Evolutionary conservation across 202 grass and related monocot genomes (phyloP).

Genomic region (Musa balbisiana): DNA sequence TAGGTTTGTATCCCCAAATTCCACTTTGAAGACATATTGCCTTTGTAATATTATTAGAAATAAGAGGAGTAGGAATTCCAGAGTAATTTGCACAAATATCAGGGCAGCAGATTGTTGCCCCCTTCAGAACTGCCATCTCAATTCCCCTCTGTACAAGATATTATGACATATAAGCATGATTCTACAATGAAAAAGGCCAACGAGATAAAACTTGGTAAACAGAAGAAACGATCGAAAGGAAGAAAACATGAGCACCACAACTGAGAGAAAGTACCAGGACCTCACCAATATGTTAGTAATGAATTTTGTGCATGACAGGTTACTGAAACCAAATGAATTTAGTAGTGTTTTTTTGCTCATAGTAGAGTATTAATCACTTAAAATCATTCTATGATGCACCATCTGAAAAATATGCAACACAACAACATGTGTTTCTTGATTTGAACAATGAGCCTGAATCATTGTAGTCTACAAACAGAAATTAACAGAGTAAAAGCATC

Average conservation of each 20-base stretch:
- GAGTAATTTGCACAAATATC: constrained; percentile 40
- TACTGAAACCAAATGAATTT: no score
- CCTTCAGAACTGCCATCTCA: constrained; percentile 55
- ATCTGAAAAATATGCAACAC: no score
- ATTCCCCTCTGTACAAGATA: constrained; percentile 12
- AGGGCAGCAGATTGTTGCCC: constrained; percentile 42
- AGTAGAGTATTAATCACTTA: no score
- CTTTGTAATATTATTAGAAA: constrained; percentile 37
- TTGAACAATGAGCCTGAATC: no score
- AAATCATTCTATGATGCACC: no score
- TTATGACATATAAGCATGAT: constrained; percentile 1
- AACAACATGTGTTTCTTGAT: no score
- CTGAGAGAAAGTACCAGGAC: background rate
- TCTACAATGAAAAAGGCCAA: background rate
- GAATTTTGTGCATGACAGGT: no score
- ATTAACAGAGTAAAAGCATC: no score
- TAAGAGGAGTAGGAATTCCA: constrained; percentile 29
- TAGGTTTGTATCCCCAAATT: constrained; percentile 41
- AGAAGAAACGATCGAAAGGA: background rate
- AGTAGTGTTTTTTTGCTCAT: no score
- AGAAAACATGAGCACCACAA: background rate
- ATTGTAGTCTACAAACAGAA: no score
- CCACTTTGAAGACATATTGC: constrained; percentile 33
- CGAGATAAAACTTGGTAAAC: background rate
- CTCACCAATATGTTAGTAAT: no score